Evolutionary conservation across 768 basidiomycete species (phyloP).

Genomic region (Pilatotrama ljubarskyi): DNA sequence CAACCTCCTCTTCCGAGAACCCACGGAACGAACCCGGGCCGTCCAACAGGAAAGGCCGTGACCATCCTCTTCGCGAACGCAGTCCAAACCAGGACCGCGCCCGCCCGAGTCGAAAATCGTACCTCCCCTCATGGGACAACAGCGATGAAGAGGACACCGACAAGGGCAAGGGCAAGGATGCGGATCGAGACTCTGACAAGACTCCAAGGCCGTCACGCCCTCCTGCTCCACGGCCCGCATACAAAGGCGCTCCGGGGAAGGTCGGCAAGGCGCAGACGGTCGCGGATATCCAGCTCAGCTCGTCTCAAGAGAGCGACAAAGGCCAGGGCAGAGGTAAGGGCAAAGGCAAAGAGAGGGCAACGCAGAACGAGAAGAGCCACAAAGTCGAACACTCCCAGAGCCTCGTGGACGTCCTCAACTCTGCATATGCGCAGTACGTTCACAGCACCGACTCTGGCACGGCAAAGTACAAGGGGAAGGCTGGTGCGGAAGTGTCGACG

Average conservation of each 20-base stretch:
- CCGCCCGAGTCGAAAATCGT: not conserved
- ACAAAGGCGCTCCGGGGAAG: not conserved
- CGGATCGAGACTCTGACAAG: no score
- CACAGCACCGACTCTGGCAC: not conserved
- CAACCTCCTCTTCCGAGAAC: not conserved
- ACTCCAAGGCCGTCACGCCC: slow-evolving; percentile 16
- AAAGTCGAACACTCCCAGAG: slow-evolving; percentile 1
- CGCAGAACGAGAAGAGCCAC: no score
- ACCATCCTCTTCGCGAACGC: slow-evolving; percentile 13
- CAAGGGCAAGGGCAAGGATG: not conserved
- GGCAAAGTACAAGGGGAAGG: not conserved
- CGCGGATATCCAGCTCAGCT: not conserved
- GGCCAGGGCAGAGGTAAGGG: not conserved
- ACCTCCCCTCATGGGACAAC: not conserved
- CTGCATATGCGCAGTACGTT: not conserved
- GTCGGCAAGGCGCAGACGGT: slow-evolving; percentile 8
- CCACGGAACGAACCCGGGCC: not conserved
- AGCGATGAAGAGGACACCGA: not conserved
- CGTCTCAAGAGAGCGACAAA: slow-evolving; percentile 1
- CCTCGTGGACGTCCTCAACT: not conserved
- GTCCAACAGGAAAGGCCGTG: not conserved
- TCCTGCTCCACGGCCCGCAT: slow-evolving; percentile 4
- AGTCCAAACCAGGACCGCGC: slow-evolving; percentile 9
- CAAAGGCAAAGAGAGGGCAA: no score
- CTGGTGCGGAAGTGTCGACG: not conserved